These are phyloP conservation scores for Olyra latifolia DNA, from an alignment of 176 grass and related monocot species.

Conservation along the genomic window DNA sequence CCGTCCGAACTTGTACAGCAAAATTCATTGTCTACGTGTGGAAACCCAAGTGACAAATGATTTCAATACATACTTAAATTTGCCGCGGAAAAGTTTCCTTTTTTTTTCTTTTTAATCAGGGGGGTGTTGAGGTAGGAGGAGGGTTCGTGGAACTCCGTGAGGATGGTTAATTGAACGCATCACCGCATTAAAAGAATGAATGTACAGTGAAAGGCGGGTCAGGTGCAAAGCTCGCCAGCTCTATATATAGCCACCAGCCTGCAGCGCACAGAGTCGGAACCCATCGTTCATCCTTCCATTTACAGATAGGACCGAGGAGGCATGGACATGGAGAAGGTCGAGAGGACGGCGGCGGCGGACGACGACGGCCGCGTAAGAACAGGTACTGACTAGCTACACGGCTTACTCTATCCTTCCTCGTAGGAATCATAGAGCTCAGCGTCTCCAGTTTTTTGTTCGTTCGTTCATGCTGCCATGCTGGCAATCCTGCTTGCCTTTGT, in stretches of 20 bases:
- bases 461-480: neutral
- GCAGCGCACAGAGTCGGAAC: neutral
- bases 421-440: neutral
- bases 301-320: neutral
- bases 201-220: constrained; percentile 46
- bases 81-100: too few species aligned
- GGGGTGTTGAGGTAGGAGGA: neutral
- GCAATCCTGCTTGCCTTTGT: neutral
- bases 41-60: too few species aligned
- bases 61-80: too few species aligned
- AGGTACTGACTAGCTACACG: constrained; percentile 37
- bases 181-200: constrained; percentile 54
- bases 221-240: constrained; percentile 41
- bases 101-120: too few species aligned
- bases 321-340: constrained; percentile 53
- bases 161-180: neutral
- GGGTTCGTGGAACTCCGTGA: constrained; percentile 11
- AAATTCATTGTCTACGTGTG: too few species aligned
- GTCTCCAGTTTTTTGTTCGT: neutral
- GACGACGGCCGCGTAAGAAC: constrained; percentile 83
- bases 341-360: constrained; percentile 44
- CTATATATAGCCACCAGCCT: constrained; percentile 36
- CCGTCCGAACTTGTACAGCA: too few species aligned
- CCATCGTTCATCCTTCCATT: constrained; percentile 1
- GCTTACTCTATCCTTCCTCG: neutral